These are phyloP conservation scores for Acanthamoeba quina DNA, from an alignment of 208 protist species.

Conservation along the genomic window DNA sequence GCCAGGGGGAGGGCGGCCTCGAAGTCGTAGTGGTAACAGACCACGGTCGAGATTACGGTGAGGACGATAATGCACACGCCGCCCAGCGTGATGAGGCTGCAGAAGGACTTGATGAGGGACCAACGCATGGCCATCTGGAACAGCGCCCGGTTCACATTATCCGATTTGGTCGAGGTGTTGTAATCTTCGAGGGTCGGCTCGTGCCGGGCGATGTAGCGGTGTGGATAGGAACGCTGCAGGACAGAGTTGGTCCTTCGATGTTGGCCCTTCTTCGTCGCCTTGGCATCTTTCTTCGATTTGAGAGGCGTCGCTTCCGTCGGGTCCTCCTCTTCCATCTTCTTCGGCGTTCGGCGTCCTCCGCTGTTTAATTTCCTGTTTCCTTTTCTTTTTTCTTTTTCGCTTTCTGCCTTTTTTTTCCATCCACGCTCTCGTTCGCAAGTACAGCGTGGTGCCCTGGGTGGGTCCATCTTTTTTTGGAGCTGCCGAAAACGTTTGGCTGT, in stretches of 20 bases:
- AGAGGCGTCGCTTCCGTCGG: neutral
- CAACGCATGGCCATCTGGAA: slow-evolving; percentile 14
- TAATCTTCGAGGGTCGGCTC: slow-evolving; percentile 39
- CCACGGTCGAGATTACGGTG: neutral
- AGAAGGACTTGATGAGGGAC: slow-evolving; percentile 36
- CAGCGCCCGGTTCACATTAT: neutral
- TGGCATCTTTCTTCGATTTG: neutral
- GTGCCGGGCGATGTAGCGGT: slow-evolving; percentile 54
- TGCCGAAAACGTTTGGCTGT: too few relatives aligned
- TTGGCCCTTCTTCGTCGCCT: neutral
- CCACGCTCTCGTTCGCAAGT: neutral
- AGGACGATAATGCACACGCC: slow-evolving; percentile 23
- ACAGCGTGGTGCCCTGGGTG: too few relatives aligned
- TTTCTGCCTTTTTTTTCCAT: neutral
- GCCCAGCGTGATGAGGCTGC: slow-evolving; percentile 5
- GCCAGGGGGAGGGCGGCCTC: slow-evolving; percentile 21
- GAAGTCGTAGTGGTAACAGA: slow-evolving; percentile 27
- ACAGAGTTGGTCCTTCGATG: neutral
- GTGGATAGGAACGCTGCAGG: slow-evolving; percentile 15
- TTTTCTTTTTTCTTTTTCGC: neutral
- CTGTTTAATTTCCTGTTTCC: neutral
- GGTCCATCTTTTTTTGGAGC: too few relatives aligned
- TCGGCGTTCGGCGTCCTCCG: neutral
- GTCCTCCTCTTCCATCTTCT: neutral
- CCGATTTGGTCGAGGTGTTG: neutral